phyloP scores from a whole-genome alignment of 306 rosid species.

The Lathyrus oleraceus region DNA sequence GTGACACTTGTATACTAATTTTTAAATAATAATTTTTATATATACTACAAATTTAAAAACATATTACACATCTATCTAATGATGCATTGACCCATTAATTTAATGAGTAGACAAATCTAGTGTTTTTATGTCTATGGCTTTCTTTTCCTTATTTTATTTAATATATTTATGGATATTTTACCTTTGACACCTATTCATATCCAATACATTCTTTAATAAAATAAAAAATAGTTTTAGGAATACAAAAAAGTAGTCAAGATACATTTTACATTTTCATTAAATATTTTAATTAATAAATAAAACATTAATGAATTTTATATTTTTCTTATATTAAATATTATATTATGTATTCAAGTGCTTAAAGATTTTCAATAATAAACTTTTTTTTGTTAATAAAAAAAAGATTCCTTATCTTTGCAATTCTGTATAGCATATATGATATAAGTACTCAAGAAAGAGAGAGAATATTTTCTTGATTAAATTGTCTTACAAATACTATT shows the following conservation, averaged over 20 bases:
- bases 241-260: background rate
- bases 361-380: background rate
- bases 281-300: background rate
- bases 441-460: slow-evolving; percentile 44
- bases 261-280: background rate
- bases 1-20: no score
- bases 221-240: no score
- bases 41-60: no score
- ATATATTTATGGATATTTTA: background rate
- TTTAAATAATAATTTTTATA: no score
- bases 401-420: slow-evolving; percentile 46
- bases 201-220: background rate
- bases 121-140: no score
- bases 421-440: slow-evolving; percentile 50
- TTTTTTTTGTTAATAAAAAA: background rate
- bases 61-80: no score
- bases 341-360: background rate
- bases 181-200: background rate
- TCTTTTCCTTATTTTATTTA: background rate
- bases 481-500: slow-evolving; percentile 41
- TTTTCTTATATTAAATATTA: background rate
- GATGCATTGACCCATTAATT: no score
- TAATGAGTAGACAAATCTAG: no score
- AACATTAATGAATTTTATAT: background rate
- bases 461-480: slow-evolving; percentile 36